These are phyloP conservation scores for Tylopilus subfusipes DNA, from an alignment of 768 basidiomycete genomes.

Conservation along the genomic window DNA sequence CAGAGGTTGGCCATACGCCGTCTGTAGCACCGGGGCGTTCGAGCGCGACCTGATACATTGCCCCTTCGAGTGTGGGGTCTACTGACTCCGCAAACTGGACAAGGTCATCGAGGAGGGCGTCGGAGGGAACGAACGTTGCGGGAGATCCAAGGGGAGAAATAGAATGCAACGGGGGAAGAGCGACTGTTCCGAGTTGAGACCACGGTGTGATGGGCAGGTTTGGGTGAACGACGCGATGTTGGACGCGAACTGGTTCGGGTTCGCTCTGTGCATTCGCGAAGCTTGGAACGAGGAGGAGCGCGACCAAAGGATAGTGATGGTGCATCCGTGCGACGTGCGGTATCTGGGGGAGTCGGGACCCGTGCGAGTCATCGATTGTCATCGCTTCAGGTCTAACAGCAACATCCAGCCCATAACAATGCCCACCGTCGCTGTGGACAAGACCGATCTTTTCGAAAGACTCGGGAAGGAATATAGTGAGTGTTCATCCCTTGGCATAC, in stretches of 20 bases:
- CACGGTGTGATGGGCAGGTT: constrained; percentile 25
- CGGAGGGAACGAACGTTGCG: constrained; percentile 36
- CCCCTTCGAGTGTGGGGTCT: constrained; percentile 37
- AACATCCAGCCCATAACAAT: constrained; percentile 37
- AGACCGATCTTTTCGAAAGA: constrained; percentile 87
- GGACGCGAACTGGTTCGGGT: constrained; percentile 13
- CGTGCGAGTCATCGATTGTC: neutral
- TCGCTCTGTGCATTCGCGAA: constrained; percentile 12
- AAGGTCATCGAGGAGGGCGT: constrained; percentile 47
- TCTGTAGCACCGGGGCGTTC: constrained; percentile 42
- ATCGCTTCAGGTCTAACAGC: neutral
- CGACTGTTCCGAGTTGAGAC: constrained; percentile 26
- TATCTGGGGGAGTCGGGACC: constrained; percentile 23
- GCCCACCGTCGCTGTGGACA: constrained; percentile 96
- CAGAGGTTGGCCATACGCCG: constrained; percentile 30
- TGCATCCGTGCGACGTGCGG: no score
- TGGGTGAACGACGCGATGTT: constrained; percentile 34
- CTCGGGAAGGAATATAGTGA: constrained; percentile 81
- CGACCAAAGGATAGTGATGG: neutral
- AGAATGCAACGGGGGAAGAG: constrained; percentile 28
- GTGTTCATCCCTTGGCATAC: constrained; percentile 16
- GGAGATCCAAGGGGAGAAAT: constrained; percentile 34
- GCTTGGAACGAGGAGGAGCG: constrained; percentile 14
- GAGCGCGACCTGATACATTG: constrained; percentile 73
- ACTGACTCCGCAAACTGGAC: constrained; percentile 40